Percentiles rank a stretch among this genome's conserved stretches.
Evolutionary conservation across 148 eudicot species (phyloP).

Genomic region (Arctostaphylos glauca): DNA sequence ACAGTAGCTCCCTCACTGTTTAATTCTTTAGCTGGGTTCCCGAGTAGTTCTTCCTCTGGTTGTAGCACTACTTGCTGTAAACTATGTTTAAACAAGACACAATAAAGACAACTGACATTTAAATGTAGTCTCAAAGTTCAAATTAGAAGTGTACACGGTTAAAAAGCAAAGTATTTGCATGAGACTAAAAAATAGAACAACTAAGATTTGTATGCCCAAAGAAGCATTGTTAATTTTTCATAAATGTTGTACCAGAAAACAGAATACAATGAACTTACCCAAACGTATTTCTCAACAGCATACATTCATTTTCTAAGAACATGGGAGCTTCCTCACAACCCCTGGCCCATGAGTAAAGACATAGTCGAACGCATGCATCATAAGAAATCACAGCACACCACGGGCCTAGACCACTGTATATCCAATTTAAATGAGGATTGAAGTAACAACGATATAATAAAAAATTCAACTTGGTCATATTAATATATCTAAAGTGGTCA

Average conservation of each 20-base stretch:
- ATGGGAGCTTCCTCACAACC: constrained; percentile 80
- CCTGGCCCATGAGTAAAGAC: constrained; percentile 84
- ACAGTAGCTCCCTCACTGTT: constrained; percentile 46
- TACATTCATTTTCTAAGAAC: constrained; percentile 79
- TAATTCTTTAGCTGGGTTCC: constrained; percentile 41
- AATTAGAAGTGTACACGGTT: not conserved
- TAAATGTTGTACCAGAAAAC: not conserved
- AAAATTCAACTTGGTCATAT: not conserved
- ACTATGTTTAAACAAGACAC: constrained; percentile 24
- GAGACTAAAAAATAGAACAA: not conserved
- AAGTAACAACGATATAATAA: constrained; percentile 11
- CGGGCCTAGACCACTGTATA: constrained; percentile 71
- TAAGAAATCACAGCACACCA: constrained; percentile 81
- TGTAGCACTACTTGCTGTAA: constrained; percentile 57
- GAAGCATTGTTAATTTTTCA: not conserved
- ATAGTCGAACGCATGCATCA: constrained; percentile 87
- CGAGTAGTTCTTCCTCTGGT: constrained; percentile 64
- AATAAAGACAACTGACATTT: not conserved
- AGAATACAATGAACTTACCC: constrained; percentile 42
- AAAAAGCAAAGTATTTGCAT: not conserved
- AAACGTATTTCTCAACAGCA: constrained; percentile 61
- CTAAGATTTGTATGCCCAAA: not conserved
- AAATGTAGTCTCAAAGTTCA: not conserved
- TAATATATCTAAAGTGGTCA: not conserved
- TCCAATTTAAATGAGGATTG: not conserved